Conservation (phyloP, 768 basidiomycete genomes). For the Lepiota venenata region DNA sequence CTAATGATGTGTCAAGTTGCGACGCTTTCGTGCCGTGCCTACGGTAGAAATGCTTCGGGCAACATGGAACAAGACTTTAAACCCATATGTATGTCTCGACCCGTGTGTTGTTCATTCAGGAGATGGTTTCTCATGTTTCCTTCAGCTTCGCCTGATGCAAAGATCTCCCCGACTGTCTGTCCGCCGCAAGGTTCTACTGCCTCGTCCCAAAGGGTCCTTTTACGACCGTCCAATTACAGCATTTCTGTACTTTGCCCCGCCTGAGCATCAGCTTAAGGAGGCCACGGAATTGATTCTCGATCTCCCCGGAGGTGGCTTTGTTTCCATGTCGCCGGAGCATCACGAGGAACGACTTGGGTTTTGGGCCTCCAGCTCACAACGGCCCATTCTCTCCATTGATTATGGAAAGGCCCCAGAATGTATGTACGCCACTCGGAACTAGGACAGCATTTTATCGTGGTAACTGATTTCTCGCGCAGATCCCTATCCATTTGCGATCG, state of each 20-base stretch:
- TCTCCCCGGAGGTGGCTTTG: conserved; percentile 94
- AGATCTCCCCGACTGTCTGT: conserved; percentile 62
- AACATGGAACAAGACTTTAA: conserved; percentile 96
- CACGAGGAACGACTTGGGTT: conserved; percentile 89
- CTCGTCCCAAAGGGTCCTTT: conserved; percentile 72
- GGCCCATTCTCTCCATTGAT: conserved; percentile 82
- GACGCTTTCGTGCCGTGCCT: conserved; percentile 87
- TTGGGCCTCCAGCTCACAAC: conserved; percentile 80
- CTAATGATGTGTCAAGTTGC: conserved; percentile 52
- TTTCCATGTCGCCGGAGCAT: conserved; percentile 94
- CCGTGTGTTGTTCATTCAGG: neutral
- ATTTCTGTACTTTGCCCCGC: conserved; percentile 78
- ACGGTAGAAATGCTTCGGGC: conserved; percentile 94
- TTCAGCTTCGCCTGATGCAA: conserved; percentile 60
- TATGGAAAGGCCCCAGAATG: conserved; percentile 98
- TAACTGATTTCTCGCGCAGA: conserved; percentile 44
- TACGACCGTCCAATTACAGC: conserved; percentile 82
- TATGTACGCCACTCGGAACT: conserved; percentile 53
- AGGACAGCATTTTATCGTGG: neutral
- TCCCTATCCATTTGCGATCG: conserved; percentile 95
- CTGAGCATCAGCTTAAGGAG: conserved; percentile 57
- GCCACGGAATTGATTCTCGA: conserved; percentile 86
- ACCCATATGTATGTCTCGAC: conserved; percentile 70
- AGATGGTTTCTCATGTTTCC: conserved; percentile 4
- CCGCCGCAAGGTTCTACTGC: conserved; percentile 74